Conservation (phyloP, 139 green algal species). For the Picochlorum sp. region DNA sequence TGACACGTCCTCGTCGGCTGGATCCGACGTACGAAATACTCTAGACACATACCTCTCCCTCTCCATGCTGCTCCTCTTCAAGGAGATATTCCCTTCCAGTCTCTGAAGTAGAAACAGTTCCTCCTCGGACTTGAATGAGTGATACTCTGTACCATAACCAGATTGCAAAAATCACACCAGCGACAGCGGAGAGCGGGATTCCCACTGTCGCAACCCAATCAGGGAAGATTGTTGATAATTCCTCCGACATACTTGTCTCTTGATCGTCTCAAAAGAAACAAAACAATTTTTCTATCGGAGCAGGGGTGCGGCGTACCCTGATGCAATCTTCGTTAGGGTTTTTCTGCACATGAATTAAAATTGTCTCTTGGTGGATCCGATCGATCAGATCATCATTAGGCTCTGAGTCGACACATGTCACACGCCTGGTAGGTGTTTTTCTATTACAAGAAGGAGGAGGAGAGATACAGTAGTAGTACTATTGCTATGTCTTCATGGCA, state of each 20-base stretch:
- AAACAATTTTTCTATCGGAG: neutral
- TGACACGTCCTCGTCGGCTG: neutral
- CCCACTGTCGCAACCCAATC: neutral
- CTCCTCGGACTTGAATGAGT: slow-evolving; percentile 36
- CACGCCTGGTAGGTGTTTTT: no score
- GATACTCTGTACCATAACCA: slow-evolving; percentile 62
- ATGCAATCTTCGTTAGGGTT: no score
- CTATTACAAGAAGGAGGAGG: no score
- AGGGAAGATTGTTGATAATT: slow-evolving; percentile 3
- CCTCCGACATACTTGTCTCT: neutral
- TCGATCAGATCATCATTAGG: no score
- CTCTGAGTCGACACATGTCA: no score
- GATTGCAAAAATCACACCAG: slow-evolving; percentile 44
- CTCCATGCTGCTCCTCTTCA: slow-evolving; percentile 61
- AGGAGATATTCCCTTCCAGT: slow-evolving; percentile 74
- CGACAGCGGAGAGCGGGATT: slow-evolving; percentile 2
- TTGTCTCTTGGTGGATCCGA: no score
- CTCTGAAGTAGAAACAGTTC: slow-evolving; percentile 28
- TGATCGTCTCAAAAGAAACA: neutral
- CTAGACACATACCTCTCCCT: slow-evolving; percentile 37
- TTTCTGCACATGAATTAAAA: no score
- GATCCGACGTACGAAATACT: neutral
- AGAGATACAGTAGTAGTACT: no score
- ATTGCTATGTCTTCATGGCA: neutral
- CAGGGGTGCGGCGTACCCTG: no score